These are phyloP conservation scores for Fallopia convolvulus DNA, from an alignment of 148 eudicot genomes.

Conservation along the genomic window DNA sequence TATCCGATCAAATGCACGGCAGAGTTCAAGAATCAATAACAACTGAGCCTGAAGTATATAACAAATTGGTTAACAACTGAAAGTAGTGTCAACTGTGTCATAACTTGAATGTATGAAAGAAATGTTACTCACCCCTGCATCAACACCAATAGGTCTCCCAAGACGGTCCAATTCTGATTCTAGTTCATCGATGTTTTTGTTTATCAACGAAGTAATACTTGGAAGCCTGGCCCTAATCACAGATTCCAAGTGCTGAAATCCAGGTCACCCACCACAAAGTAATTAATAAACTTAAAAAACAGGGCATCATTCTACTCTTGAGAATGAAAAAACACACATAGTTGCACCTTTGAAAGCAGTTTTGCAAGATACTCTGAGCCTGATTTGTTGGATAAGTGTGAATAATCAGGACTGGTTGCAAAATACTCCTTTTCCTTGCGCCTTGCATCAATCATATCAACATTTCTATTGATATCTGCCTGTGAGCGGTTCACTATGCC, in stretches of 20 bases:
- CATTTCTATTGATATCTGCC: slow-evolving; percentile 67
- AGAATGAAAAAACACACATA: not conserved
- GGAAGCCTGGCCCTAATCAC: slow-evolving; percentile 44
- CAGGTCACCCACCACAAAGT: not conserved
- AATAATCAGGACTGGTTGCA: slow-evolving; percentile 66
- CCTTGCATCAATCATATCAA: slow-evolving; percentile 67
- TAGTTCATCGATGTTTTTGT: slow-evolving; percentile 39
- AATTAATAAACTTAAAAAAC: not conserved
- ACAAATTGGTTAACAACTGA: not conserved
- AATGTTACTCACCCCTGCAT: slow-evolving; percentile 44
- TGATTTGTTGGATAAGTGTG: slow-evolving; percentile 59
- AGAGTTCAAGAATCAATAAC: slow-evolving; percentile 67
- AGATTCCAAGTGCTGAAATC: slow-evolving; percentile 45
- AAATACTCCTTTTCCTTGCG: slow-evolving; percentile 67
- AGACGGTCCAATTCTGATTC: slow-evolving; percentile 46
- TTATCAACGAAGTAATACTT: slow-evolving; percentile 36
- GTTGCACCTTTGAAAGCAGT: slow-evolving; percentile 58
- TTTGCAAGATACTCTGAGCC: slow-evolving; percentile 84
- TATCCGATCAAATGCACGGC: slow-evolving; percentile 76
- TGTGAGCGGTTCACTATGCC: slow-evolving; percentile 89
- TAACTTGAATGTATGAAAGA: not conserved
- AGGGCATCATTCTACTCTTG: not conserved
- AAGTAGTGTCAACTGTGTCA: not conserved
- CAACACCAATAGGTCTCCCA: slow-evolving; percentile 48
- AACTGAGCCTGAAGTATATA: slow-evolving; percentile 54